Base-by-base conservation (phyloP, 129 eudicot genomes). In the Flaveria trinervia region DNA sequence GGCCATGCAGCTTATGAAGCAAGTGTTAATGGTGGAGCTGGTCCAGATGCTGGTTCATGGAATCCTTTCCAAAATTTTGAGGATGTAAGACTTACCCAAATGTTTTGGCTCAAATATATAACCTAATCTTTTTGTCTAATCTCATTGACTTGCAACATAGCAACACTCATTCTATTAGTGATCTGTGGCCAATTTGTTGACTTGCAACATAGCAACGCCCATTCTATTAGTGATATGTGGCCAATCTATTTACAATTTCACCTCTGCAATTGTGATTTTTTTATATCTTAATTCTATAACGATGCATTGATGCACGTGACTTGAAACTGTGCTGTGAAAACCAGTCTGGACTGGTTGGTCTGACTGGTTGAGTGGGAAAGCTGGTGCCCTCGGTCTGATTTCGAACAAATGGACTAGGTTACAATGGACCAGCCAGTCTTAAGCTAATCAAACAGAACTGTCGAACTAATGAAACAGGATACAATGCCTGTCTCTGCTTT, bases 1-100 rank as follows among this genome's bases (percentile, higher is more conserved):
- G 96, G 96, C 22, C 96, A 88, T 84, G 96, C 86, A 54, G 76
- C 85, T 22, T 90, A 79, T 84, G 90, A 84, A 73, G 83, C 83
- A 48, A 70, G 81, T 69, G 80, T 73, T 9, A 80, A 71, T 70
- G 90, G 83, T 68, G 87, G 82, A 41, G 68, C 56, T 78, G 82
- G 80, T 73, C 89, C 85, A 72, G 89, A 83, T 81, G 25, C 81
- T 56, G 87, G 83, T 48, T 75, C 68, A 9, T 79, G 82, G 82
- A 50, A 33, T 71, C 45, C 82, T 70, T 71, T 79, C 46, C 65
- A 66, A 2, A 50, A 48, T 43, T 25, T 74, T 57, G 56, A 30
- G 3, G 77, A 79, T 62, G 82, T 79, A 79, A 70, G 77, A 5
- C 30, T 74, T 57, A 43, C 30, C 51, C 23, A 3, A 59, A 66